Conservation (phyloP, 1,139 yeast genomes). For the Geotrichum histeridarum region DNA sequence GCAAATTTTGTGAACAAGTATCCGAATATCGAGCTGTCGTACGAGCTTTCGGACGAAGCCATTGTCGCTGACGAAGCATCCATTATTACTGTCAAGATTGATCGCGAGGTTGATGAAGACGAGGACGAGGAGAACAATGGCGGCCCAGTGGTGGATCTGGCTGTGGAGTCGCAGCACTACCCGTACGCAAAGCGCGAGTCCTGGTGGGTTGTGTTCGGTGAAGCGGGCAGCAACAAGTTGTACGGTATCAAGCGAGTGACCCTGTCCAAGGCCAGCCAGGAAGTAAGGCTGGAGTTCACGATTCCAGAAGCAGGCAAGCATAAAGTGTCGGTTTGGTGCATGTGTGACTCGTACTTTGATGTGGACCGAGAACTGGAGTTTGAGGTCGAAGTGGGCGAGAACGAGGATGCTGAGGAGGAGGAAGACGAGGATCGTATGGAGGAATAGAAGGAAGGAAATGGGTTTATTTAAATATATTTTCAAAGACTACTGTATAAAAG, state of each 20-base stretch:
- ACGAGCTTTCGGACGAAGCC: constrained; percentile 42
- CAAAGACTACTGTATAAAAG: not conserved
- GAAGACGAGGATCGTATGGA: constrained; percentile 20
- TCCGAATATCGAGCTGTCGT: constrained; percentile 77
- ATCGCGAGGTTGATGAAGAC: constrained; percentile 62
- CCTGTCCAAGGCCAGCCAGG: constrained; percentile 50
- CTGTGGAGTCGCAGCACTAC: constrained; percentile 52
- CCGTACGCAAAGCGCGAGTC: constrained; percentile 61
- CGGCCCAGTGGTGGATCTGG: constrained; percentile 39
- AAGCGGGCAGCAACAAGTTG: constrained; percentile 52
- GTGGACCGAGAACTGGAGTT: constrained; percentile 76
- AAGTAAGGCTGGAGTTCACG: constrained; percentile 51
- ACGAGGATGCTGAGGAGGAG: constrained; percentile 32
- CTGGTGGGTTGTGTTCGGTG: constrained; percentile 81
- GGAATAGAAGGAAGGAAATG: not conserved
- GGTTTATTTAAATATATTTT: not conserved
- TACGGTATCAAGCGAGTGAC: constrained; percentile 69
- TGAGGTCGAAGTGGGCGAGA: constrained; percentile 44
- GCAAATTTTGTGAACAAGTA: constrained; percentile 86
- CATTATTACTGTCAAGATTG: constrained; percentile 49
- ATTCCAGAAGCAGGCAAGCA: constrained; percentile 60
- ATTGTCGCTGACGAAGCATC: constrained; percentile 46
- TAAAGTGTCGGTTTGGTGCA: constrained; percentile 68
- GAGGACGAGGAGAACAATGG: constrained; percentile 62
- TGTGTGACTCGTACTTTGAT: constrained; percentile 86